Percentiles rank a stretch among this genome's conserved stretches.
phyloP scores from a whole-genome alignment of 2,329 filamentous ascomycete genomes.

The Aspergillus tanneri region DNA sequence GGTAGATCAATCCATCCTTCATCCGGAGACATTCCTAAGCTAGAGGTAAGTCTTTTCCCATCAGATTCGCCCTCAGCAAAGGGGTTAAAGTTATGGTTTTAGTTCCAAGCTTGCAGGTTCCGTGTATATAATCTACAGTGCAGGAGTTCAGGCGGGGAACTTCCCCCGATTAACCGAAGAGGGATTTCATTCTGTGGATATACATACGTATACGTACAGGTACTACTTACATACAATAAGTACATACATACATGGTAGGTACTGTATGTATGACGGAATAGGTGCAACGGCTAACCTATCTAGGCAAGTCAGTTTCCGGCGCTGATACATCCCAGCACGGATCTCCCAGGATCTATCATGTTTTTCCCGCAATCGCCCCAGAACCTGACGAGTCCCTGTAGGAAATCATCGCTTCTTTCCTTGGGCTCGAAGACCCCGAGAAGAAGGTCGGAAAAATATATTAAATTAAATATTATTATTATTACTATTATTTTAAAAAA shows the following conservation, averaged over 20 bases:
- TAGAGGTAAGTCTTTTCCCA: not conserved
- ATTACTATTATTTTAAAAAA: too few species aligned
- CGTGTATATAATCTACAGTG: not conserved
- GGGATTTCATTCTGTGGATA: not conserved
- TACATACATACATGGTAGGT: not conserved
- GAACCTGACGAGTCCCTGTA: not conserved
- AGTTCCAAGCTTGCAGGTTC: not conserved
- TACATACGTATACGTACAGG: not conserved
- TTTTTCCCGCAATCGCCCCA: conserved; percentile 13
- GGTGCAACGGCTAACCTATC: too few species aligned
- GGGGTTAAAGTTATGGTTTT: not conserved
- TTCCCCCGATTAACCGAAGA: not conserved
- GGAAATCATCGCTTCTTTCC: too few species aligned
- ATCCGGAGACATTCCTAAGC: too few species aligned
- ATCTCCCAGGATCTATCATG: conserved; percentile 21
- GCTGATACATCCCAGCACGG: conserved; percentile 12
- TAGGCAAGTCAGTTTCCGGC: too few species aligned
- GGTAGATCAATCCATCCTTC: too few species aligned
- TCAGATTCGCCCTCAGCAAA: not conserved
- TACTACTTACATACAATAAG: too few species aligned
- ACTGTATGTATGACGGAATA: too few species aligned
- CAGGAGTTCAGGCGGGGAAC: not conserved
- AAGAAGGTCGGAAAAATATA: not conserved
- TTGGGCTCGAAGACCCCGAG: not conserved
- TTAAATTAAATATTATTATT: not conserved